Percentiles rank a stretch among this genome's conserved stretches.
Conservation (phyloP, 495 filamentous ascomycete genomes). For the Penicillium nucicola region DNA sequence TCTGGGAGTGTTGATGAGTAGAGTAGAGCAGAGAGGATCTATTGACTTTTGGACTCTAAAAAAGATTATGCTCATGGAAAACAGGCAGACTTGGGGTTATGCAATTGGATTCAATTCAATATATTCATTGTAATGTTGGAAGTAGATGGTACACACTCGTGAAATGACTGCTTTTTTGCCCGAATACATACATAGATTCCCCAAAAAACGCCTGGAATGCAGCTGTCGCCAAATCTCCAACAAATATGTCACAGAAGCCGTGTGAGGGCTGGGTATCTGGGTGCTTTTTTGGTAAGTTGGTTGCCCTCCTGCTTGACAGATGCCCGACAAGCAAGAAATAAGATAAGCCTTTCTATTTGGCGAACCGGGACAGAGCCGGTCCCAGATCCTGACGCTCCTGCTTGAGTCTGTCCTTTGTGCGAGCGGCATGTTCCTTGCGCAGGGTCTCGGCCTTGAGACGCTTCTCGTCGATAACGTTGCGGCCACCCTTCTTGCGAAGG, state of each 20-base stretch:
- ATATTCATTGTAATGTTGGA: slow-evolving; percentile 7
- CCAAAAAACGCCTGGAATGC: slow-evolving; percentile 33
- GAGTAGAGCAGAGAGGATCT: slow-evolving; percentile 2
- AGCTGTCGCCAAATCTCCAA: slow-evolving; percentile 17
- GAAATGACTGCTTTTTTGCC: slow-evolving; percentile 18
- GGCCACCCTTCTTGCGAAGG: slow-evolving; percentile 80
- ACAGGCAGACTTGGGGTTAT: neutral
- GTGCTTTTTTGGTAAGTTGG: slow-evolving; percentile 5
- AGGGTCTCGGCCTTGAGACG: slow-evolving; percentile 64
- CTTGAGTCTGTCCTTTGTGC: slow-evolving; percentile 61
- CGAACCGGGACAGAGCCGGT: slow-evolving; percentile 70
- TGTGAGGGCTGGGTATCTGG: slow-evolving; percentile 24
- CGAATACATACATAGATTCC: slow-evolving; percentile 21
- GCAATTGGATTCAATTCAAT: slow-evolving; percentile 1
- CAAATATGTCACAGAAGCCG: slow-evolving; percentile 15
- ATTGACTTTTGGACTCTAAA: neutral
- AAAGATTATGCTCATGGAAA: neutral
- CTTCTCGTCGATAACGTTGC: slow-evolving; percentile 91
- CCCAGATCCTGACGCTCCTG: slow-evolving; percentile 60
- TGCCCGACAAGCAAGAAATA: slow-evolving; percentile 20
- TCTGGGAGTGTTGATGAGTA: slow-evolving; percentile 41
- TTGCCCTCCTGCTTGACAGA: slow-evolving; percentile 8
- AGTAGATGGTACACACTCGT: slow-evolving; percentile 10
- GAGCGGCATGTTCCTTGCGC: slow-evolving; percentile 60
- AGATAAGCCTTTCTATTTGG: slow-evolving; percentile 34